Base-by-base conservation (phyloP, 495 filamentous ascomycete genomes). In the Penicillium crystallinum region DNA sequence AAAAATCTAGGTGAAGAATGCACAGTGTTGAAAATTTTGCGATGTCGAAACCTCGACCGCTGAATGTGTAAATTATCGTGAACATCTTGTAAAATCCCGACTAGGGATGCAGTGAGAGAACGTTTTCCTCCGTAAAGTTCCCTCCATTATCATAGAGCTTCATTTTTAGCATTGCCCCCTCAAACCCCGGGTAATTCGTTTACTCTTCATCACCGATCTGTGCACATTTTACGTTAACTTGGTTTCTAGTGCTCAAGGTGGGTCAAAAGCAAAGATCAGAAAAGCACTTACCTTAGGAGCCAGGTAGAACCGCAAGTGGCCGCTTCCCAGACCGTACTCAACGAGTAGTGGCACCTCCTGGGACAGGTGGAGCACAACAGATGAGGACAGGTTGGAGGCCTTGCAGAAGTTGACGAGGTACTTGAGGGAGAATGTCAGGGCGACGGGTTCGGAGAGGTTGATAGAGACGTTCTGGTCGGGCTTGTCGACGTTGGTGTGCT, bases 401-500 rank as follows among this genome's bases (percentile, higher is more conserved):
- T 99, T 99, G 85, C 93, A 97, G 79, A 99, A 99, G 81, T 96
- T 96, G 81, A 95, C 90, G 5, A 99, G 84, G 76, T 99, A 99
- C 74, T 99, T 99, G 59, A 97, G 88, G 38, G 93, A 97, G 81
- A 99, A 99, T 29, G 92, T 99, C 37, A 99, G 83, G 39, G 88
- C 78, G 53, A 97, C 95, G 49, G 95, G 89, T 77, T 99, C 93
- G 39, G 83, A 85, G 43, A 99, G 83, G 56, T 88, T 82, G 59
- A 99, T 96, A 53, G 89, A 83, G 63, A 97, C 85, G 64, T 91
- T 89, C 62, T 85, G 73, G 0, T 87, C 83, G 31, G 90, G 84
- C 78, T 97, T 96, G 23, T 99, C 93, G 53, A 97, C 84, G 71
- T 90, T 89, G 67, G 80, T 85, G 75, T 96, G 88, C 63, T 85